Base-by-base conservation (phyloP, 2,329 filamentous ascomycete genomes). In the Beauveria scarabaeidicola region DNA sequence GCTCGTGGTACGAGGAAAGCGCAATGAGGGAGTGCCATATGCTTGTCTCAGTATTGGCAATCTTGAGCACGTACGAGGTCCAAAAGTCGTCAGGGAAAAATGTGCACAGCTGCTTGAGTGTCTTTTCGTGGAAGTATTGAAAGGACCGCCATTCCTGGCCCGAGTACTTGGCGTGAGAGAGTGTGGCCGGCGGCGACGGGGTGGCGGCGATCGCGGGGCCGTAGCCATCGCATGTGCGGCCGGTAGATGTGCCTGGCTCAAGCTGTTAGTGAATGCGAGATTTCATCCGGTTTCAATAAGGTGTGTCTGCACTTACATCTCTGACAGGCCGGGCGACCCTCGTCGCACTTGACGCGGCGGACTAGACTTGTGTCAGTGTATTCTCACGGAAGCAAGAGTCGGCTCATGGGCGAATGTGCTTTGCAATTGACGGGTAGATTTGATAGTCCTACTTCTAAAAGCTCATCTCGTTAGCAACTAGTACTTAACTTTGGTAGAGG, bases 1-100 rank as follows among this genome's bases (percentile, higher is more conserved):
- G 54, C 41, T 61, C 60, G 32, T 61, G 60, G 29, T 54, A 61
- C 5, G 60, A 58, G 2, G 60, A 61, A 4, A 61, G 54, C 3
- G 60, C 60, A 15, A 61, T 52, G 50, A 61, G 36, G 5, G 60
- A 61, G 43, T 61, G 60, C 60, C 60, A 61, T 17, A 61, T 61
- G 41, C 55, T 58, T 5, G 50, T 53, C 44, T 61, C 60, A 8
- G 50, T 50, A 36, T 54, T 58, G 15, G 60, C 54, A 38, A 61
- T 61, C 9, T 58, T 56, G 25, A 58, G 55, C 17, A 61, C 55
- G 25, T 58, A 53, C n/a, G 54, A 58, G 43, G 25, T 59, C 60
- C 60, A 61, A 27, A 61, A 61, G 38, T 58, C 55, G 25, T 61
- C 43, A 2, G 48, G 43, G 19, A 61, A 54, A 36, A 58, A 58